Conservation (phyloP, 306 rosid genomes). For the Fragaria nilgerrensis region DNA sequence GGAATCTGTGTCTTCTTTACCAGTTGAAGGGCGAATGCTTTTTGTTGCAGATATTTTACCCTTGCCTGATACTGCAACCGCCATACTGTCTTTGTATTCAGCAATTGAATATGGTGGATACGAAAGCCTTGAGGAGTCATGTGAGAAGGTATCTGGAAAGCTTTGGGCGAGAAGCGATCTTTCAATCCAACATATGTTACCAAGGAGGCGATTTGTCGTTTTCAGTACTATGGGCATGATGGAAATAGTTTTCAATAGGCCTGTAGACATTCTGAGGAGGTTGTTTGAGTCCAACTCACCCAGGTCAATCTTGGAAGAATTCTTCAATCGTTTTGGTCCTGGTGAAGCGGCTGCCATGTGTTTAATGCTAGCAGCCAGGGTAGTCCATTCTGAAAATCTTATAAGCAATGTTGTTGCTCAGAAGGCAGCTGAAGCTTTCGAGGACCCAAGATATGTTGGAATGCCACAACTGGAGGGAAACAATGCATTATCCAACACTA, state of each 20-base stretch:
- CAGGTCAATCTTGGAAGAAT: constrained; percentile 85
- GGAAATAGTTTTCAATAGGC: constrained; percentile 94
- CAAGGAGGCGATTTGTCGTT: constrained; percentile 84
- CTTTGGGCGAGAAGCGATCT: constrained; percentile 99
- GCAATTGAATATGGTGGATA: constrained; percentile 81
- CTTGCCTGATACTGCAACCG: constrained; percentile 65
- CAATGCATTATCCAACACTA: constrained; percentile 72
- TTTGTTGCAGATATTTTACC: constrained; percentile 92
- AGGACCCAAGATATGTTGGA: constrained; percentile 95
- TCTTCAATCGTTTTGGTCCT: constrained; percentile 92
- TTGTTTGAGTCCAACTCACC: constrained; percentile 82
- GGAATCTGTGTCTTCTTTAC: constrained; percentile 82
- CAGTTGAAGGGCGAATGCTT: constrained; percentile 96
- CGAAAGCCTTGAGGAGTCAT: constrained; percentile 61
- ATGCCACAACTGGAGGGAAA: constrained; percentile 95
- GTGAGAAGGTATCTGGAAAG: constrained; percentile 71
- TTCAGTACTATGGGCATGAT: constrained; percentile 98
- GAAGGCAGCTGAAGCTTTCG: constrained; percentile 97
- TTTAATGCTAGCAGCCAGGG: constrained; percentile 85
- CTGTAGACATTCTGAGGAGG: constrained; percentile 84
- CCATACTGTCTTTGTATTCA: constrained; percentile 81
- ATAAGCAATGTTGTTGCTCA: constrained; percentile 72
- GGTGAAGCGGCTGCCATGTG: constrained; percentile 99
- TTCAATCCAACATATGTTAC: constrained; percentile 89
- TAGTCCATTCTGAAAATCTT: constrained; percentile 77